Conservation (phyloP, 2,329 filamentous ascomycete species). For the Exophiala bonariae region DNA sequence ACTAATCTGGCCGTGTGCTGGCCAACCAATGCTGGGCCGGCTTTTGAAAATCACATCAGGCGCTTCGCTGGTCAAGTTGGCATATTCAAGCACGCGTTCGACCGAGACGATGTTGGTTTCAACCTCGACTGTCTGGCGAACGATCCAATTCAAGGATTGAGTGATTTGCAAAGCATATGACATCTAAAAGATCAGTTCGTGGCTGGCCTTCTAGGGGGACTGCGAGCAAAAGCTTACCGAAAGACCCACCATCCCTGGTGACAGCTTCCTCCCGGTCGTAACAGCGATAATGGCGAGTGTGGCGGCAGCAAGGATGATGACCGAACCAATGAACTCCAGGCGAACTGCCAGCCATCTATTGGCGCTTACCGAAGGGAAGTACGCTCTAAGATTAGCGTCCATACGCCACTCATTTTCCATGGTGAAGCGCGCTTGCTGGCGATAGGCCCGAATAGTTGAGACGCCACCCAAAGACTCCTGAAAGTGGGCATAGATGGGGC, state of each 20-base stretch:
- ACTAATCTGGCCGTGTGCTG: slow-evolving; percentile 79
- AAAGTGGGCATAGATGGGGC: slow-evolving; percentile 97
- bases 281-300: slow-evolving; percentile 81
- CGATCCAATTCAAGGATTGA: slow-evolving; percentile 97
- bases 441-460: slow-evolving; percentile 92
- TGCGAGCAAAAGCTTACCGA: slow-evolving; percentile 41
- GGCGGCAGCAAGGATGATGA: slow-evolving; percentile 88
- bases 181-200: slow-evolving; percentile 54
- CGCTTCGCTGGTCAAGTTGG: slow-evolving; percentile 84
- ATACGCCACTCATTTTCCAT: slow-evolving; percentile 97
- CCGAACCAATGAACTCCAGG: slow-evolving; percentile 89
- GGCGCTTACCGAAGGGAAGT: slow-evolving; percentile 92
- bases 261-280: slow-evolving; percentile 62
- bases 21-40: slow-evolving; percentile 87
- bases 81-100: slow-evolving; percentile 95
- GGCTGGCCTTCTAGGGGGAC: not conserved
- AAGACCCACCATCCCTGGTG: slow-evolving; percentile 79
- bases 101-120: slow-evolving; percentile 99
- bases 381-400: slow-evolving; percentile 89
- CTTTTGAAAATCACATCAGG: slow-evolving; percentile 89
- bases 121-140: slow-evolving; percentile 97
- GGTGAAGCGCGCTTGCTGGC: slow-evolving; percentile 82
- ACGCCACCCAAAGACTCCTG: slow-evolving; percentile 94
- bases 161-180: slow-evolving; percentile 97
- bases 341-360: slow-evolving; percentile 93